Base-by-base conservation (phyloP, 345 rosid genomes). In the Syzygium oleosum region DNA sequence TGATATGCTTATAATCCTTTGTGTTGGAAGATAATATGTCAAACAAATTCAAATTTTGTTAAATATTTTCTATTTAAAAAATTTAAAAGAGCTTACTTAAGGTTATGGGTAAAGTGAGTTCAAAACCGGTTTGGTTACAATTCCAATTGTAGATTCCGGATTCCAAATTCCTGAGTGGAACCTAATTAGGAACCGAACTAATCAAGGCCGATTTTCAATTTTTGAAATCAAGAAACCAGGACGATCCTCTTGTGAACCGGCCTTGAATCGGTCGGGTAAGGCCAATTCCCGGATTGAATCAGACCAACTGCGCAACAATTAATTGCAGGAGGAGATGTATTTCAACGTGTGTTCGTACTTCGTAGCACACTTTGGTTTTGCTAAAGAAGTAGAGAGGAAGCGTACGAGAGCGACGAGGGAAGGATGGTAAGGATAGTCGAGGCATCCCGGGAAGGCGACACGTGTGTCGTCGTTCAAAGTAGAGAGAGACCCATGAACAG, bases 101-200 rank as follows among this genome's bases (percentile, higher is more conserved):
- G 80, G 4, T 9, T 4, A 17, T 3, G 13, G 25, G 7, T 5
- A 73, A 38, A 38, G 10, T 0, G 21, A 6, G 12, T 73, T 38
- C 12, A 73, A 38, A 38, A 38, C 5, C 5, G 0, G 0, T 10
- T 38, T 1, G 4, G 2, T 38, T 9, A 73, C 7, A 5, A 0
- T 19, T 73, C 3, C 23, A n/a, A 61, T n/a, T 34, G 2, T 13
- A 73, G 2, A 7, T 38, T 73, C 3, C 7, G 4, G 11, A 73
- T 19, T 9, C 5, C 0, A 1, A 1, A 1, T 19, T 19, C 7
- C 11, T 1, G 0, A 3, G 19, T 19, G 5, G 12, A 34, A 21
- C 0, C 4, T 9, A 38, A 73, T 73, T 73, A 0, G 0, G 8
- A 73, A 22, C 0, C 3, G 4, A 38, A 38, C 5, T 38, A 9